Conservation (phyloP, 768 basidiomycete species). For the Suillus decipiens region DNA sequence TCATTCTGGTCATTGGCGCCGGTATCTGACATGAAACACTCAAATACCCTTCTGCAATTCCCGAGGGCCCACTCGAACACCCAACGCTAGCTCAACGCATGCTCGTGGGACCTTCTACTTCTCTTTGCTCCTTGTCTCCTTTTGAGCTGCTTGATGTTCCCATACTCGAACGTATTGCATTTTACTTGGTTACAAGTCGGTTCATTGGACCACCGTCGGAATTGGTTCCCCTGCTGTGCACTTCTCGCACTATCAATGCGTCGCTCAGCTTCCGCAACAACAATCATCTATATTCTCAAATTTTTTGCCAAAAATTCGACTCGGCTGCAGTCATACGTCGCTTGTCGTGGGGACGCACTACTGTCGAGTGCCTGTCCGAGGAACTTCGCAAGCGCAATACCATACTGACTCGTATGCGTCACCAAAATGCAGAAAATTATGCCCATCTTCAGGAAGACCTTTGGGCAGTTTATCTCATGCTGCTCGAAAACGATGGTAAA, state of each 20-base stretch:
- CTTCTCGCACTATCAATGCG: conserved; percentile 38
- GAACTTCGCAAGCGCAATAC: conserved; percentile 47
- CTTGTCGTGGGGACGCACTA: conserved; percentile 39
- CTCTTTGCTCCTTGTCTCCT: conserved; percentile 13
- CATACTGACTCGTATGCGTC: conserved; percentile 44
- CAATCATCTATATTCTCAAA: conserved; percentile 41
- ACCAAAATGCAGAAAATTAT: conserved; percentile 17
- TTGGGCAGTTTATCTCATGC: conserved; percentile 57
- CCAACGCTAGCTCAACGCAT: conserved; percentile 5
- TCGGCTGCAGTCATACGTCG: conserved; percentile 40
- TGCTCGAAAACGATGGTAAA: conserved; percentile 51
- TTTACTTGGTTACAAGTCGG: conserved; percentile 37
- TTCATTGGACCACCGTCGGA: conserved; percentile 47
- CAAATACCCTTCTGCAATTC: conserved; percentile 21
- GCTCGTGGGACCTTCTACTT: conserved; percentile 6
- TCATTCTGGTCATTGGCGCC: conserved; percentile 24
- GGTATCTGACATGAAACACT: conserved; percentile 23
- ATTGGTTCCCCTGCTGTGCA: conserved; percentile 40
- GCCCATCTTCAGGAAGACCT: conserved; percentile 39
- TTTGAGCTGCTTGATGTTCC: conserved; percentile 26
- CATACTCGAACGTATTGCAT: conserved; percentile 43
- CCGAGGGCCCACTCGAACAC: conserved; percentile 7
- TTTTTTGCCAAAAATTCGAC: conserved; percentile 51
- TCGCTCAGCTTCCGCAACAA: conserved; percentile 39
- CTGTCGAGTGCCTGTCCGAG: conserved; percentile 36